These are phyloP conservation scores for Colletotrichum endophyticum DNA, from an alignment of 2,329 filamentous ascomycete genomes.

Conservation along the genomic window DNA sequence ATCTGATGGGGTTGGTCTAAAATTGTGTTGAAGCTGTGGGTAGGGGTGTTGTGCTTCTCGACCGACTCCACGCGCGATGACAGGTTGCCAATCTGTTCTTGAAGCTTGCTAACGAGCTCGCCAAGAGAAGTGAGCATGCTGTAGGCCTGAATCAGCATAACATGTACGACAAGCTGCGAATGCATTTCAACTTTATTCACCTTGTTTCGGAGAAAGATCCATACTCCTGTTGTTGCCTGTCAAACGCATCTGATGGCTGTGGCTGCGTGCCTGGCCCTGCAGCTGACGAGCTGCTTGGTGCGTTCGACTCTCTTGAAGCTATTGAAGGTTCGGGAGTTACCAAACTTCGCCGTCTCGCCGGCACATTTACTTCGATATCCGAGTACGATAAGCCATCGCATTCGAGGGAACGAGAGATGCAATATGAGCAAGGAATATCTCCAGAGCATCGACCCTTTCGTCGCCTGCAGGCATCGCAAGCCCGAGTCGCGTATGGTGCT, in stretches of 20 bases:
- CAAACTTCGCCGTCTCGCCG: background rate
- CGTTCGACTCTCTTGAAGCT: background rate
- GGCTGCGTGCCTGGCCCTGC: background rate
- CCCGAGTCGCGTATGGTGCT: slow-evolving; percentile 23
- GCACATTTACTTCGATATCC: background rate
- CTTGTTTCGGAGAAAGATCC: background rate
- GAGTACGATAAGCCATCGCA: slow-evolving; percentile 11
- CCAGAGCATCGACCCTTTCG: slow-evolving; percentile 27
- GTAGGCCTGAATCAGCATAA: background rate
- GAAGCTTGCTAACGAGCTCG: background rate
- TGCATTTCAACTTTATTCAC: background rate
- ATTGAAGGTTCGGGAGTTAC: background rate
- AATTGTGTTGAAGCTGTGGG: background rate
- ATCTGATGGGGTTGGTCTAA: background rate
- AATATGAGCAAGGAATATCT: slow-evolving; percentile 23
- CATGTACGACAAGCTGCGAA: background rate
- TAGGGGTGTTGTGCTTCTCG: background rate
- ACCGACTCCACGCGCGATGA: background rate
- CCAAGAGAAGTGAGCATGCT: background rate
- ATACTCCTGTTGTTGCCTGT: background rate
- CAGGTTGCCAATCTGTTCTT: background rate
- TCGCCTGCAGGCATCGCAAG: slow-evolving; percentile 25
- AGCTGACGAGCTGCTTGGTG: background rate
- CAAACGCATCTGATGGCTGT: background rate
- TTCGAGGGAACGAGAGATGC: slow-evolving; percentile 8